Conservation (phyloP, 2,329 filamentous ascomycete genomes). For the Cladophialophora bantiana region DNA sequence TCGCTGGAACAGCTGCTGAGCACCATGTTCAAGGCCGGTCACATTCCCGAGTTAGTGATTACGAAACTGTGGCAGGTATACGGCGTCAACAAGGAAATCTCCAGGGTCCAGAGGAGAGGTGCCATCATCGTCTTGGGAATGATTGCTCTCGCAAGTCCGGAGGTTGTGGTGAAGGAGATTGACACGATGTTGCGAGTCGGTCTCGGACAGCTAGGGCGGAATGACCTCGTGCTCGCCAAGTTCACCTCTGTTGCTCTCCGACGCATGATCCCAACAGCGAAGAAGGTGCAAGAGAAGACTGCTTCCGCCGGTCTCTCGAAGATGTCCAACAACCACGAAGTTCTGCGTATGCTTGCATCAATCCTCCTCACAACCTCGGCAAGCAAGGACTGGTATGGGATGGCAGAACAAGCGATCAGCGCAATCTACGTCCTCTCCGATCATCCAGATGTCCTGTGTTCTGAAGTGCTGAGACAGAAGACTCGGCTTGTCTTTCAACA, state of each 20-base stretch:
- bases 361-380: slow-evolving; percentile 86
- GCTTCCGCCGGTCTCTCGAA: slow-evolving; percentile 66
- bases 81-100: slow-evolving; percentile 91
- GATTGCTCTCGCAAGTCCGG: slow-evolving; percentile 89
- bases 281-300: slow-evolving; percentile 76
- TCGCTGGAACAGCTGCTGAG: slow-evolving; percentile 92
- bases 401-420: slow-evolving; percentile 93
- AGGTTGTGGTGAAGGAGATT: slow-evolving; percentile 93
- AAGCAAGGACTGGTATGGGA: slow-evolving; percentile 92
- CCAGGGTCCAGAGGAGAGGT: slow-evolving; percentile 84
- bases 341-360: slow-evolving; percentile 78
- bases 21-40: slow-evolving; percentile 95
- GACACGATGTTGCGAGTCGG: slow-evolving; percentile 92
- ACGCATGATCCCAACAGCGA: slow-evolving; percentile 84
- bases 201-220: slow-evolving; percentile 77
- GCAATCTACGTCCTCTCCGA: slow-evolving; percentile 94
- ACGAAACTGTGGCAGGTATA: slow-evolving; percentile 98
- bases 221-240: slow-evolving; percentile 87
- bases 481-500: slow-evolving; percentile 79
- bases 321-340: slow-evolving; percentile 88
- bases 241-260: slow-evolving; percentile 94
- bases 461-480: slow-evolving; percentile 86
- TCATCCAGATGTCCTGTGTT: slow-evolving; percentile 91
- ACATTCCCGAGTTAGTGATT: slow-evolving; percentile 84
- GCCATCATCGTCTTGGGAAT: slow-evolving; percentile 97